Base-by-base conservation (phyloP, 371 early-diverging fungal genomes). In the Mucor mucedo region DNA sequence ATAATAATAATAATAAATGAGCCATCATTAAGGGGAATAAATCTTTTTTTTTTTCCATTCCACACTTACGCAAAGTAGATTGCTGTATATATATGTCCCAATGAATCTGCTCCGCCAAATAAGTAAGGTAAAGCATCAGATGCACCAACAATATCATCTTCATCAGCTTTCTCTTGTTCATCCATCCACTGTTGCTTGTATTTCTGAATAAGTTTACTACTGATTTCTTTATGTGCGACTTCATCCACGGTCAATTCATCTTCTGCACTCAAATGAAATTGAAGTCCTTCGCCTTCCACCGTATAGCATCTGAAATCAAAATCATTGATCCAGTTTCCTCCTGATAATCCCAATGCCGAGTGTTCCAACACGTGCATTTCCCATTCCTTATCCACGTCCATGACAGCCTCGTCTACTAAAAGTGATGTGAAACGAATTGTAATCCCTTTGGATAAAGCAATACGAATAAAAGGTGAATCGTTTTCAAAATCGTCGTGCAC, bases 171-270 rank as follows among this genome's bases (percentile, higher is more conserved):
- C 10, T 48, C 32, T 13, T 73, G 67, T 33, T 64, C 66, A 38
- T 73, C 73, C 58, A 62, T 61, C 63, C 67, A 71, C 13, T 71
- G 71, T 21, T 61, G 63, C 11, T 53, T 64, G 13, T 67, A 71
- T 38, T 53, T 67, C 32, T 60, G 64, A 3, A 64, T 10, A 6
- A 71, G 39, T 27, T 44, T 57, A 16, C 30, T 30, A 21, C 61
- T 70, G 3, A 60, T 16, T 7, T 32, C 10, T 11, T 30, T 32
- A 29, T 54, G 52, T 4, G 16, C 49, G 7, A 16, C 3, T 11
- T 48, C 52, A 16, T 65, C 45, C 2, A 53, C 35, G n/a, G 45
- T 39, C 6, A 70, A n/a, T 2, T 13, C 11, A 6, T 53, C 70
- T 3, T 53, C 28, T 13, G 54, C 9, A 13, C 38, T 45, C 13